A percentile compares a stretch with the other conserved stretches of the same genome.
These are phyloP conservation scores for Verticillium dahliae DNA, from an alignment of 2,329 filamentous ascomycete species.

Conservation along the genomic window DNA sequence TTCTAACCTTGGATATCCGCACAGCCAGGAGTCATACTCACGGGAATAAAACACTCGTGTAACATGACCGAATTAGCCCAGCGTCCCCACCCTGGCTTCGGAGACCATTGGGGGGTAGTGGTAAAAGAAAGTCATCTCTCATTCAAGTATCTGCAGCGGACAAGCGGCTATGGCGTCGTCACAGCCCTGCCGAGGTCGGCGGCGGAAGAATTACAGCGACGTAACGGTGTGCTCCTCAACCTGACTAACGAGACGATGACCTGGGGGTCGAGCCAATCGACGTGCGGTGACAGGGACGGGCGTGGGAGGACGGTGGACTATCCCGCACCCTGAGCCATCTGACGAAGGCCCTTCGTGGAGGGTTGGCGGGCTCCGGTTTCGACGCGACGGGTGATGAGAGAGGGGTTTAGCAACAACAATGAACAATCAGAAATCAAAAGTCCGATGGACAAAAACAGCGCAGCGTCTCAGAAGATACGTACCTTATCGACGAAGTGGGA, in stretches of 20 bases:
- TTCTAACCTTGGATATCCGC: slow-evolving; percentile 3
- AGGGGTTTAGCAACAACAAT: neutral
- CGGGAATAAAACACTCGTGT: slow-evolving; percentile 1
- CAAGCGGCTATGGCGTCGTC: neutral
- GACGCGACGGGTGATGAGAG: neutral
- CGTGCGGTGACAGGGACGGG: neutral
- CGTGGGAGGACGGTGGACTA: neutral
- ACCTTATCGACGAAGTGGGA: neutral
- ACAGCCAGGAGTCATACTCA: neutral
- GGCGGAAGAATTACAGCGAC: neutral
- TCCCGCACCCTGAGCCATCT: neutral
- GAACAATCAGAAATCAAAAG: neutral
- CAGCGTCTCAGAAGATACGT: neutral
- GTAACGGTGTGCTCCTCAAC: neutral
- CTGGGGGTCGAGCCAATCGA: neutral
- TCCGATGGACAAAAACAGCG: neutral
- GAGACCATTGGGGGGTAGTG: neutral
- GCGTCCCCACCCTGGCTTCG: neutral
- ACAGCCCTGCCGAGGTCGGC: neutral
- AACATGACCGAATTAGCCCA: neutral
- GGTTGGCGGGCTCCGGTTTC: neutral
- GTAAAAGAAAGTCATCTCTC: neutral
- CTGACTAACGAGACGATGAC: neutral
- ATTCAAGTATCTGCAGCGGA: neutral
- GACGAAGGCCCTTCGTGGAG: neutral